These are phyloP conservation scores for Acer saccharum DNA, from an alignment of 345 rosid species.

Conservation along the genomic window DNA sequence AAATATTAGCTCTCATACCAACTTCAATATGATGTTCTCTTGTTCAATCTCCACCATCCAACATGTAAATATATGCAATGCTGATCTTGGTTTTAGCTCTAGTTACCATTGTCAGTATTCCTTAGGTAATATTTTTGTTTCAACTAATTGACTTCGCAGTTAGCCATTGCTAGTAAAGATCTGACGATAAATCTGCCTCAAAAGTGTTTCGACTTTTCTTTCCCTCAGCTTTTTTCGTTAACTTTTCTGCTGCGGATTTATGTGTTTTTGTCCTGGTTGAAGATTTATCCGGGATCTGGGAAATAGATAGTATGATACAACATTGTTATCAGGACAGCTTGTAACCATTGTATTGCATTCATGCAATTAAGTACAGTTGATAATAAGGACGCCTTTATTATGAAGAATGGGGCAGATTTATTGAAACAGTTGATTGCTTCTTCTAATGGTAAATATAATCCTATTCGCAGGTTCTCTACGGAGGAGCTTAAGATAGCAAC, in stretches of 20 bases:
- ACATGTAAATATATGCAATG: slow-evolving; percentile 22
- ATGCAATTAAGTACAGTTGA: too few species aligned
- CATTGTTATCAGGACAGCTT: too few species aligned
- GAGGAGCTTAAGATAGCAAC: slow-evolving; percentile 15
- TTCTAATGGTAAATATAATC: slow-evolving; percentile 7
- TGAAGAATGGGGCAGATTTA: background rate
- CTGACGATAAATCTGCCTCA: background rate
- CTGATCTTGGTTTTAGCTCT: slow-evolving; percentile 5
- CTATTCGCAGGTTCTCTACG: slow-evolving; percentile 9
- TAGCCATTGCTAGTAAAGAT: background rate
- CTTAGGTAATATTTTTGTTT: background rate
- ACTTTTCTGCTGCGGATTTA: background rate
- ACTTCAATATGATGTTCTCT: slow-evolving; percentile 38
- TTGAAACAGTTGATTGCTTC: background rate
- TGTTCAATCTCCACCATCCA: background rate
- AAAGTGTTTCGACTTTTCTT: background rate
- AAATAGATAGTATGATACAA: too few species aligned
- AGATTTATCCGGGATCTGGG: too few species aligned
- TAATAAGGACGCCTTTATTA: too few species aligned
- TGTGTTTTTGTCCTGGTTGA: background rate
- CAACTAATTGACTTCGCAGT: background rate
- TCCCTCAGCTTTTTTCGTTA: background rate
- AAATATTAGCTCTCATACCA: slow-evolving; percentile 86
- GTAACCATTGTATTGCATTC: too few species aligned
- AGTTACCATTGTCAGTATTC: too few species aligned